Evolutionary conservation across 139 green algal species (phyloP).

Genomic region (Chlamydomonas asymmetrica): DNA sequence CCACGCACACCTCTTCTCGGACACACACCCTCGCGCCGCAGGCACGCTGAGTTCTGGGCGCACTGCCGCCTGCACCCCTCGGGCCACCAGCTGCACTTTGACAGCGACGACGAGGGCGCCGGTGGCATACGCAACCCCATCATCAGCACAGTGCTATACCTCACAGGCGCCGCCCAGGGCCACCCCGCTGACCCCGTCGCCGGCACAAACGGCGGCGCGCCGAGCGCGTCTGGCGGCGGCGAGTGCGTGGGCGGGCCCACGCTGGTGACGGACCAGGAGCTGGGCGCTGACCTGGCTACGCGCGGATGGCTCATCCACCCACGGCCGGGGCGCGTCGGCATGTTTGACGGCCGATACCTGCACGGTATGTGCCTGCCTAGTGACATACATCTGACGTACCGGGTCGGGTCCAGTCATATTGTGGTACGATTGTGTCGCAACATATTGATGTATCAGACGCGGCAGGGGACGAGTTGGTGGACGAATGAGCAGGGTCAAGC

Average conservation of each 20-base stretch:
- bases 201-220: background rate
- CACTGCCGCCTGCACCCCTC: conserved; percentile 52
- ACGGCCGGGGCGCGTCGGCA: conserved; percentile 24
- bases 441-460: background rate
- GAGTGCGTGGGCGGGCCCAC: conserved; percentile 52
- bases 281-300: conserved; percentile 27
- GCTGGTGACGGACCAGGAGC: conserved; percentile 55
- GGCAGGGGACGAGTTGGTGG: background rate
- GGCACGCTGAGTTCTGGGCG: conserved; percentile 32
- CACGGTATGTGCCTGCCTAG: conserved; percentile 40
- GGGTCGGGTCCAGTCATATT: background rate
- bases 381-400: conserved; percentile 6
- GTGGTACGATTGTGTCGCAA: background rate
- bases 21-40: no score
- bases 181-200: no score
- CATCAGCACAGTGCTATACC: conserved; percentile 45
- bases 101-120: conserved; percentile 52
- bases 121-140: conserved; percentile 51
- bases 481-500: no score
- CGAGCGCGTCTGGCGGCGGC: background rate
- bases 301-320: conserved; percentile 52
- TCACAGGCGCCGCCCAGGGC: conserved; percentile 10
- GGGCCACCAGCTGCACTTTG: conserved; percentile 69
- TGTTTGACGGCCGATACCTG: conserved; percentile 52
- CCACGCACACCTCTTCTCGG: no score